A percentile compares a stretch with the other conserved stretches of the same genome.
Evolutionary conservation across 169 alveolate genomes (phyloP).

Genomic region (Condylostoma magnum): DNA sequence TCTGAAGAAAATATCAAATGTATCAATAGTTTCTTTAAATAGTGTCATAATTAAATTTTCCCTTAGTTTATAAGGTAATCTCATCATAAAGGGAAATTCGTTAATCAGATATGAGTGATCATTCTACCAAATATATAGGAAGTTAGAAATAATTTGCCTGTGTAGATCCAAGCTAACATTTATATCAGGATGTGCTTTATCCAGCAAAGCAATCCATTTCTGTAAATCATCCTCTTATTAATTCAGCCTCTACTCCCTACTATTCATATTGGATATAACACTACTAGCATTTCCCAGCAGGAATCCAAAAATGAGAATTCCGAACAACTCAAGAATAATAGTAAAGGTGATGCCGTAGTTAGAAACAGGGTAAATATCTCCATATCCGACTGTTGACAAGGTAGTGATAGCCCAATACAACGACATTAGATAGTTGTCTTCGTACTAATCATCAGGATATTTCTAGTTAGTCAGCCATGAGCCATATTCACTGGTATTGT

Average conservation of each 20-base stretch:
- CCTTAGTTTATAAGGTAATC: conserved; percentile 8
- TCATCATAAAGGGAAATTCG: not conserved
- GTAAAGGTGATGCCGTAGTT: conserved; percentile 23
- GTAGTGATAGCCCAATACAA: conserved; percentile 64
- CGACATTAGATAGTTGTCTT: conserved; percentile 42
- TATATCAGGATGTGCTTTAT: conserved; percentile 16
- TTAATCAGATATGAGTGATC: conserved; percentile 9
- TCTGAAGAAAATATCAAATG: conserved; percentile 19
- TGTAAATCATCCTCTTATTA: conserved; percentile 33
- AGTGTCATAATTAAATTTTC: not conserved
- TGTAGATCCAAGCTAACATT: conserved; percentile 3
- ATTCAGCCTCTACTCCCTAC: conserved; percentile 1
- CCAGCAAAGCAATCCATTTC: conserved; percentile 35
- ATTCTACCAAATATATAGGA: conserved; percentile 12
- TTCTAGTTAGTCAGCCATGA: not conserved
- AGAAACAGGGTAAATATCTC: conserved; percentile 42
- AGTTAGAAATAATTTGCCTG: conserved; percentile 4
- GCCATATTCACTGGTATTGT: not conserved
- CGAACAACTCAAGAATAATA: conserved; percentile 31
- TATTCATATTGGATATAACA: conserved; percentile 5
- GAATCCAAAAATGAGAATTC: conserved; percentile 32
- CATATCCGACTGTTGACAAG: conserved; percentile 58
- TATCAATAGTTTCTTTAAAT: conserved; percentile 2
- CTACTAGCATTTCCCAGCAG: conserved; percentile 19
- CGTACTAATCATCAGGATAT: not conserved